A percentile compares a stretch with the other conserved stretches of the same genome.
Evolutionary conservation across 1,284 basidiomycete genomes (phyloP).

Genomic region (Papiliotrema laurentii): DNA sequence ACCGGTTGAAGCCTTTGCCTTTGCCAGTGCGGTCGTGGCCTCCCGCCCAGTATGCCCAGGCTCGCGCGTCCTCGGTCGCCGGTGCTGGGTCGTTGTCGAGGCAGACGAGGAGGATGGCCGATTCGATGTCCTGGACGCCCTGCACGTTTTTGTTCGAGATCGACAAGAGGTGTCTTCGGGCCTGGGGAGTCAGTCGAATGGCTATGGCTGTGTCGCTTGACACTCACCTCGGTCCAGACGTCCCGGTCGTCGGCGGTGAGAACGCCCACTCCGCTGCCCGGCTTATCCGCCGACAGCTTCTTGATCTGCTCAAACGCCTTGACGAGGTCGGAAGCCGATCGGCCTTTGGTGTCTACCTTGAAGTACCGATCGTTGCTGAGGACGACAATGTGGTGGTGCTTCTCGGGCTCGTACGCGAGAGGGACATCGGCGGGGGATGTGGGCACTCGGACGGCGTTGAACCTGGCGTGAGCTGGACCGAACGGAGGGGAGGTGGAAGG

Average conservation of each 20-base stretch:
- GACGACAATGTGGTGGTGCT: constrained; percentile 84
- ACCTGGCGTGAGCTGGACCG: constrained; percentile 51
- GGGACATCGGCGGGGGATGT: constrained; percentile 78
- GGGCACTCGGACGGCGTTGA: constrained; percentile 87
- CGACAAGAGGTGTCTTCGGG: constrained; percentile 52
- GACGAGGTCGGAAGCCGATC: constrained; percentile 69
- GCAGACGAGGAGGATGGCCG: constrained; percentile 79
- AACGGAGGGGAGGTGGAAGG: constrained; percentile 18
- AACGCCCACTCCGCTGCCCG: constrained; percentile 57
- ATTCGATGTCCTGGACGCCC: constrained; percentile 75
- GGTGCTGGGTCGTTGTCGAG: constrained; percentile 59
- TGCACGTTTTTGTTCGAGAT: constrained; percentile 63
- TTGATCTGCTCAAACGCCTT: constrained; percentile 77
- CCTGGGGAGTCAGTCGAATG: not conserved
- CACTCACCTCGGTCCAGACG: constrained; percentile 72
- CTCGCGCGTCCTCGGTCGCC: constrained; percentile 60
- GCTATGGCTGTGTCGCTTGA: not conserved
- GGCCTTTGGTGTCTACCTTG: constrained; percentile 64
- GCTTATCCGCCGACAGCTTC: constrained; percentile 57
- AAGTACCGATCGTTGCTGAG: constrained; percentile 89
- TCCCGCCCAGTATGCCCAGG: constrained; percentile 85
- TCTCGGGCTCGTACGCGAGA: constrained; percentile 67
- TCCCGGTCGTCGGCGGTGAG: constrained; percentile 88
- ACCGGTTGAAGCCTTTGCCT: constrained; percentile 71
- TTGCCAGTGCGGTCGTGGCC: constrained; percentile 49